Percentiles rank a stretch among this genome's conserved stretches.
Conservation (phyloP, 2,329 filamentous ascomycete genomes). For the Mycosphaerella sp. region DNA sequence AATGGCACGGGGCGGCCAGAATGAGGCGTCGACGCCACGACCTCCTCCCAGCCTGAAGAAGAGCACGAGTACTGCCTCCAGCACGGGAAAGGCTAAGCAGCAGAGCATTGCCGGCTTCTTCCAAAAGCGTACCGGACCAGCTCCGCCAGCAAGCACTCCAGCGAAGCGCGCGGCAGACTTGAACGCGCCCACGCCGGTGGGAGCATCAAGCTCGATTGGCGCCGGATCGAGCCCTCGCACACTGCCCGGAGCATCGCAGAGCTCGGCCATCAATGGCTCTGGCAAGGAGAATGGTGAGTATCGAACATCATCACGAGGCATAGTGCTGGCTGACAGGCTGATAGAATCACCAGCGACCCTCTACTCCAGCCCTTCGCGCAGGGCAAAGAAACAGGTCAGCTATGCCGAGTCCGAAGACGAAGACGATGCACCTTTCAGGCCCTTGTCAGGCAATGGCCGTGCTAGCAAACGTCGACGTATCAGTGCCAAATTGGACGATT, state of each 20-base stretch:
- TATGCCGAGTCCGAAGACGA: constrained; percentile 80
- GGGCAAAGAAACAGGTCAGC: constrained; percentile 62
- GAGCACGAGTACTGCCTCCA: constrained; percentile 36
- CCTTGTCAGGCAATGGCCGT: constrained; percentile 43
- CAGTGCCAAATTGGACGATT: constrained; percentile 57
- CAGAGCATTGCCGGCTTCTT: constrained; percentile 76
- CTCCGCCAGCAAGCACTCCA: constrained; percentile 42
- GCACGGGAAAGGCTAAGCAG: constrained; percentile 49
- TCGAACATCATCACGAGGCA: not conserved
- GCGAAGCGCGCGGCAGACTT: constrained; percentile 29
- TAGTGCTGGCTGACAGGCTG: constrained; percentile 38
- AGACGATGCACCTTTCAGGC: constrained; percentile 64
- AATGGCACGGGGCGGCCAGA: constrained; percentile 14
- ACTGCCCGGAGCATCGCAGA: constrained; percentile 34
- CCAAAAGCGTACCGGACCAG: constrained; percentile 47
- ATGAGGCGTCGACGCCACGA: constrained; percentile 11
- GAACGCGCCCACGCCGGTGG: constrained; percentile 1
- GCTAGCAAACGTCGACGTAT: constrained; percentile 55
- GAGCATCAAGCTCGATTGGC: constrained; percentile 14
- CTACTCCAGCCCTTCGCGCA: constrained; percentile 69
- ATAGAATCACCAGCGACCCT: constrained; percentile 42
- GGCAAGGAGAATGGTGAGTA: constrained; percentile 48
- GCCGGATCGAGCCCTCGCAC: constrained; percentile 18
- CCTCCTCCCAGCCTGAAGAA: constrained; percentile 36
- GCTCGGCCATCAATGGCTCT: constrained; percentile 44